Conservation (phyloP, 2,329 filamentous ascomycete species). For the Aplosporella prunicola region DNA sequence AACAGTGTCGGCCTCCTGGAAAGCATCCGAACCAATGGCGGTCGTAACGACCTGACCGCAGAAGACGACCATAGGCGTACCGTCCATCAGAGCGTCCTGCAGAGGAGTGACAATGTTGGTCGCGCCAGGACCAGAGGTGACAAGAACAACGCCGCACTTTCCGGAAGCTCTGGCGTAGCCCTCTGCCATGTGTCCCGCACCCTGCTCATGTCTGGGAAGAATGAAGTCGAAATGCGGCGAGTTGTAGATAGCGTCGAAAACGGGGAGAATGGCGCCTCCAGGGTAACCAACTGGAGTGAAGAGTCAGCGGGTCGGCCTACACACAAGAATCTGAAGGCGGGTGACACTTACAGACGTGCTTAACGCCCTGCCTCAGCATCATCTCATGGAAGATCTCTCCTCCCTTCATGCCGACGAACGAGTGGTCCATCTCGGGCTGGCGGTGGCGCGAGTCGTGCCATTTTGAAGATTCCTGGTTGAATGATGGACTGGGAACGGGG, state of each 20-base stretch:
- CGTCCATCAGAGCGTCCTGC: slow-evolving; percentile 91
- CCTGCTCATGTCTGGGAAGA: slow-evolving; percentile 91
- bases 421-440: slow-evolving; percentile 43
- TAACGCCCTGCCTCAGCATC: slow-evolving; percentile 88
- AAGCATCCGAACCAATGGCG: slow-evolving; percentile 88
- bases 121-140: slow-evolving; percentile 91
- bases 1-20: slow-evolving; percentile 92
- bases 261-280: slow-evolving; percentile 90
- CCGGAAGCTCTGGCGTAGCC: slow-evolving; percentile 91
- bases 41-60: slow-evolving; percentile 83
- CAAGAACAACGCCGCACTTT: slow-evolving; percentile 88
- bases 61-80: slow-evolving; percentile 93
- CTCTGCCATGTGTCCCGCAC: slow-evolving; percentile 96
- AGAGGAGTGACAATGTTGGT: slow-evolving; percentile 96
- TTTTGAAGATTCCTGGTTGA: slow-evolving; percentile 39
- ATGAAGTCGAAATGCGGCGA: slow-evolving; percentile 95
- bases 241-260: slow-evolving; percentile 98
- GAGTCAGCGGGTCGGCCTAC: neutral
- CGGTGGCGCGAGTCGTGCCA: slow-evolving; percentile 28
- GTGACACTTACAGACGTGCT: slow-evolving; percentile 74
- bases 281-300: slow-evolving; percentile 55
- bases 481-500: slow-evolving; percentile 37
- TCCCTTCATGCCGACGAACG: slow-evolving; percentile 86
- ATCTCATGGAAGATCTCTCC: slow-evolving; percentile 98
- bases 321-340: slow-evolving; percentile 6